Evolutionary conservation across 306 rosid species (phyloP).

Genomic region (Lathyrus oleraceus): DNA sequence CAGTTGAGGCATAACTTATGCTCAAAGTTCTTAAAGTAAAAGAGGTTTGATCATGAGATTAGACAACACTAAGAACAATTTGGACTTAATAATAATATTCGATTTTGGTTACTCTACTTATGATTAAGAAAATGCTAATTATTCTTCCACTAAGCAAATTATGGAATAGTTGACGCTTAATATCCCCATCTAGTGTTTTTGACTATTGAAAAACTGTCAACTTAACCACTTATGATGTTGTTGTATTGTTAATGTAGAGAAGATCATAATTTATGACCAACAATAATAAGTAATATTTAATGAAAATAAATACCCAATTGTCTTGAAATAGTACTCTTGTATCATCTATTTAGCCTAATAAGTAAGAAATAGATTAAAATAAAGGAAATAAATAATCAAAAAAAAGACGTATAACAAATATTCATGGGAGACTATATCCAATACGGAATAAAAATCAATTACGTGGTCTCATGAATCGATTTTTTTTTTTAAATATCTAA

Average conservation of each 20-base stretch:
- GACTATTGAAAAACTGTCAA: not conserved
- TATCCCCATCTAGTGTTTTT: not conserved
- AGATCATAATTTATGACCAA: not conserved
- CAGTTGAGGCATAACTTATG: slow-evolving; percentile 14
- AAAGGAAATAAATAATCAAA: too few species aligned
- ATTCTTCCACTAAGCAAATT: slow-evolving; percentile 53
- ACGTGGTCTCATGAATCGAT: too few species aligned
- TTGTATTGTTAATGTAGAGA: not conserved
- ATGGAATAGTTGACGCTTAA: not conserved
- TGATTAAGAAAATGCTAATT: slow-evolving; percentile 45
- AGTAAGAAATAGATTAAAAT: too few species aligned
- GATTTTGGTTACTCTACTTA: slow-evolving; percentile 22
- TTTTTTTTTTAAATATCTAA: too few species aligned
- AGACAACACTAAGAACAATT: slow-evolving; percentile 59
- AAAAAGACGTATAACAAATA: too few species aligned
- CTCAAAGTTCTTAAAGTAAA: slow-evolving; percentile 13
- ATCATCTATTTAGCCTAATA: too few species aligned
- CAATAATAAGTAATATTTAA: too few species aligned
- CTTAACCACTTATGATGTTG: not conserved
- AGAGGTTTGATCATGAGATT: slow-evolving; percentile 52
- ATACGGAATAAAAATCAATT: too few species aligned
- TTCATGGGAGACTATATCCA: too few species aligned
- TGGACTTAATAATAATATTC: slow-evolving; percentile 17
- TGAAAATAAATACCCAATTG: too few species aligned
- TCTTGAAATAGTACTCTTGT: too few species aligned